phyloP scores from a whole-genome alignment of 1,139 yeast species.

The Hyphopichia buzzinii region DNA sequence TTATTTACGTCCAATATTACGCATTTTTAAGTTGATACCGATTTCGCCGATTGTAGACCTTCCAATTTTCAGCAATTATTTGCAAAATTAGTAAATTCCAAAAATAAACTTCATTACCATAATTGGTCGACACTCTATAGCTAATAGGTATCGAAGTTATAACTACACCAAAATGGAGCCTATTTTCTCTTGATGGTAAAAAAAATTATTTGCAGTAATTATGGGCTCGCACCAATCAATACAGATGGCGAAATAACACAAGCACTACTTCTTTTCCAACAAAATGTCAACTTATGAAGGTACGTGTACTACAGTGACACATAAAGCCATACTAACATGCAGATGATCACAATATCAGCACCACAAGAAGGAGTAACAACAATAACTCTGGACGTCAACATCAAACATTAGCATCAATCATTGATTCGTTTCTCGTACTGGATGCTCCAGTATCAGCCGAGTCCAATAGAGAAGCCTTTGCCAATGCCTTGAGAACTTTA shows the following conservation, averaged over 20 bases:
- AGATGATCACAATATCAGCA: constrained; percentile 34
- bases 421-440: constrained; percentile 33
- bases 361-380: constrained; percentile 3
- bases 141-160: no score
- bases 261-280: background rate
- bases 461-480: constrained; percentile 20
- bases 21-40: no score
- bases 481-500: constrained; percentile 31
- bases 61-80: no score
- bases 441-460: constrained; percentile 11
- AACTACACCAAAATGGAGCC: no score
- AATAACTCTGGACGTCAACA: constrained; percentile 22
- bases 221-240: no score
- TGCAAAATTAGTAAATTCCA: no score
- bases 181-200: no score
- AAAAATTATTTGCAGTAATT: no score
- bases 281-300: constrained; percentile 45
- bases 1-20: background rate
- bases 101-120: no score
- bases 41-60: no score
- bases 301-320: constrained; percentile 28
- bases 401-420: constrained; percentile 33
- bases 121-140: no score
- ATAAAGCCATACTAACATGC: constrained; percentile 19
- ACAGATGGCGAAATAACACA: background rate